phyloP scores from a whole-genome alignment of 805 yeast species.

The Cyberlindnera galapagoensis region DNA sequence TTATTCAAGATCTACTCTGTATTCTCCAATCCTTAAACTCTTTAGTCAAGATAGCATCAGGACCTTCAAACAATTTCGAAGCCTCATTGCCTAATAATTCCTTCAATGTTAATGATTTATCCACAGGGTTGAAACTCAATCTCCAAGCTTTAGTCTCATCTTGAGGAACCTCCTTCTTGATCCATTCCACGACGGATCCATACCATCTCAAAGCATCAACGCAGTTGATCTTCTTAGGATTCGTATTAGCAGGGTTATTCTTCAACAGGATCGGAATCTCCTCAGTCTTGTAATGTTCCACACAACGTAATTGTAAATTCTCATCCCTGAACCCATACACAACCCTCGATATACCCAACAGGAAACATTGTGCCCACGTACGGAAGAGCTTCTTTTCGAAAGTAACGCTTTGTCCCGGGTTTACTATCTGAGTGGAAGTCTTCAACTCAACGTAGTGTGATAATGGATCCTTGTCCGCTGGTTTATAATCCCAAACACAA shows the following conservation, averaged over 20 bases:
- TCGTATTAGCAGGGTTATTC: slow-evolving; percentile 36
- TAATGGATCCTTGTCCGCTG: slow-evolving; percentile 37
- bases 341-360: slow-evolving; percentile 76
- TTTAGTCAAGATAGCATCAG: slow-evolving; percentile 41
- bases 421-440: slow-evolving; percentile 52
- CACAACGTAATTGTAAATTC: slow-evolving; percentile 49
- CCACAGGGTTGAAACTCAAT: slow-evolving; percentile 49
- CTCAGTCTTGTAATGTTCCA: slow-evolving; percentile 73
- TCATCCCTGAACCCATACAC: slow-evolving; percentile 86
- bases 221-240: slow-evolving; percentile 53
- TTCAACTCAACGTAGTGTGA: slow-evolving; percentile 82
- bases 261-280: slow-evolving; percentile 70
- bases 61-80: slow-evolving; percentile 30
- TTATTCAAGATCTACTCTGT: slow-evolving; percentile 4
- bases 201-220: slow-evolving; percentile 79
- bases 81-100: slow-evolving; percentile 37
- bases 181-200: slow-evolving; percentile 80
- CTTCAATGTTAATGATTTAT: slow-evolving; percentile 44
- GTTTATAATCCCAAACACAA: slow-evolving; percentile 78
- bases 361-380: slow-evolving; percentile 92
- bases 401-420: slow-evolving; percentile 48
- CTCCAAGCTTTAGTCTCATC: slow-evolving; percentile 47
- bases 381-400: slow-evolving; percentile 74
- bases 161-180: slow-evolving; percentile 47
- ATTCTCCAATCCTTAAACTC: slow-evolving; percentile 51